phyloP scores from a whole-genome alignment of 2,329 filamentous ascomycete species.

The Aspergillus neotritici region DNA sequence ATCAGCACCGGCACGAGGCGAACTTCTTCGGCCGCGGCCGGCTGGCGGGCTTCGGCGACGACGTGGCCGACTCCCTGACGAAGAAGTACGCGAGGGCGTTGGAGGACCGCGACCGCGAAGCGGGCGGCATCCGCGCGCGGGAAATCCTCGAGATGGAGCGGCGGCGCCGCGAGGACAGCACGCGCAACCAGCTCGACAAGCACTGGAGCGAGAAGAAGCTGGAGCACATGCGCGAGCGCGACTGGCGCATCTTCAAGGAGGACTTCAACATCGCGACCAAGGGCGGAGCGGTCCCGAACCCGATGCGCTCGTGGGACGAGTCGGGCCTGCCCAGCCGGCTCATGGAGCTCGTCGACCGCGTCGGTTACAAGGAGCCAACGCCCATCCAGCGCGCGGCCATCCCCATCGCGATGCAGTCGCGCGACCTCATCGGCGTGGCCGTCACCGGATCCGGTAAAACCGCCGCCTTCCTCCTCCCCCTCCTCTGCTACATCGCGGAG shows the following conservation, averaged over 20 bases:
- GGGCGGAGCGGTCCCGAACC: conserved; percentile 84
- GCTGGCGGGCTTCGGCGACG: conserved; percentile 61
- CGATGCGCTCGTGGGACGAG: conserved; percentile 92
- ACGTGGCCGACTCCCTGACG: conserved; percentile 47
- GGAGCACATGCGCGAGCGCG: conserved; percentile 90
- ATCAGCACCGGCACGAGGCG: conserved; percentile 60
- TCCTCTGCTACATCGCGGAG: conserved; percentile 91
- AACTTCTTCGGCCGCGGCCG: conserved; percentile 65
- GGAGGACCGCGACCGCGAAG: conserved; percentile 67
- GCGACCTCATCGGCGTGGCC: conserved; percentile 96
- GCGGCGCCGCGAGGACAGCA: conserved; percentile 65
- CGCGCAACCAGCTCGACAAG: conserved; percentile 72
- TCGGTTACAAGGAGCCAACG: conserved; percentile 87
- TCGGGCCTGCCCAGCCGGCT: conserved; percentile 71
- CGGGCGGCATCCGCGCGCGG: conserved; percentile 68
- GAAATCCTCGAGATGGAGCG: conserved; percentile 82
- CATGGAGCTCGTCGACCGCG: conserved; percentile 72
- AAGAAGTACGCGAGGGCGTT: conserved; percentile 62
- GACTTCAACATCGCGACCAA: conserved; percentile 96
- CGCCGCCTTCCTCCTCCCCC: conserved; percentile 83
- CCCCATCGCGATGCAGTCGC: conserved; percentile 83
- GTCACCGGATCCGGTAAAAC: conserved; percentile 99
- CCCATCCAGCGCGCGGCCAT: conserved; percentile 92
- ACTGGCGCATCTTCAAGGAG: conserved; percentile 99
- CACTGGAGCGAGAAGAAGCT: conserved; percentile 94